Conservation (phyloP, 2,329 filamentous ascomycete species). For the Eutypa lata region DNA sequence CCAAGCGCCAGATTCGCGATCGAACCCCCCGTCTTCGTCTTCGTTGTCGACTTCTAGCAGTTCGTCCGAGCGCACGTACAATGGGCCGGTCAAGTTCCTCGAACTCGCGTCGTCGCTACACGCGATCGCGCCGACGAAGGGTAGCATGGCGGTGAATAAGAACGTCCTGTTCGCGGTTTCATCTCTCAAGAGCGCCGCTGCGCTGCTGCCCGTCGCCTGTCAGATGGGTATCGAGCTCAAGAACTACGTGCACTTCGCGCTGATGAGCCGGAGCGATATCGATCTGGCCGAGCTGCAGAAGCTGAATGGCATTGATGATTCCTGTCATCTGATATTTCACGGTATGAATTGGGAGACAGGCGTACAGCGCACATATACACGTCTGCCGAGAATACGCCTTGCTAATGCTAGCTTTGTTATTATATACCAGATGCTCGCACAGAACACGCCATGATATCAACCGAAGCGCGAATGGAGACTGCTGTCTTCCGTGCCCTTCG, state of each 20-base stretch:
- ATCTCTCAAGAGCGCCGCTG: conserved; percentile 68
- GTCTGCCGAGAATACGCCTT: neutral
- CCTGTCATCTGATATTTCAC: conserved; percentile 64
- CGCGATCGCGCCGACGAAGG: conserved; percentile 51
- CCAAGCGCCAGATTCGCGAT: conserved; percentile 1
- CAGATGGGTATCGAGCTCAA: conserved; percentile 70
- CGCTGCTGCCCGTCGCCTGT: conserved; percentile 78
- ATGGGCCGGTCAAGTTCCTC: conserved; percentile 68
- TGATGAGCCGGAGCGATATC: conserved; percentile 73
- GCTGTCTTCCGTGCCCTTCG: conserved; percentile 63
- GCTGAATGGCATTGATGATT: conserved; percentile 74
- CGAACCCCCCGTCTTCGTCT: conserved; percentile 1
- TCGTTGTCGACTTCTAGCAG: conserved; percentile 1
- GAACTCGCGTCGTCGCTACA: conserved; percentile 63
- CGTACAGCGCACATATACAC: neutral
- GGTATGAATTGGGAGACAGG: conserved; percentile 36
- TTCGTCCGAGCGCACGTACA: conserved; percentile 48
- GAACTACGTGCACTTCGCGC: conserved; percentile 76
- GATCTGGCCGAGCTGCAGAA: conserved; percentile 65
- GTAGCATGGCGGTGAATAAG: conserved; percentile 51
- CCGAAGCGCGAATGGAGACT: conserved; percentile 64
- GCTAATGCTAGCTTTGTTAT: conserved; percentile 12
- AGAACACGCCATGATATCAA: conserved; percentile 68
- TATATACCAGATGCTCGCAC: conserved; percentile 65
- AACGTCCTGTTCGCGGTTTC: conserved; percentile 80